Conservation (phyloP, 2,329 filamentous ascomycete genomes). For the Ceratocystis cubensis region DNA sequence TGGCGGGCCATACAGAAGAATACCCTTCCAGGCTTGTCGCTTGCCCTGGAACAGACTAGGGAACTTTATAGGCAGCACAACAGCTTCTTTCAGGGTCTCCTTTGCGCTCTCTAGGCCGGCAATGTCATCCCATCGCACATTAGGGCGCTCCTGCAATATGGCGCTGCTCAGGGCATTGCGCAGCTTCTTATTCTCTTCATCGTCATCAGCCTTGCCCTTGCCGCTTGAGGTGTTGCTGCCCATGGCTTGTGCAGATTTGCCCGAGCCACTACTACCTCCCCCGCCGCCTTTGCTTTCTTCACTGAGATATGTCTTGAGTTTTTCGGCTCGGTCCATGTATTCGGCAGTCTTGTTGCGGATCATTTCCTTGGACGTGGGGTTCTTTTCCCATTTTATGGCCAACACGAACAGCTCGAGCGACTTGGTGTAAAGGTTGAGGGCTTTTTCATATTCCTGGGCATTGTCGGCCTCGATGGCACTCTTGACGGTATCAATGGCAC, state of each 20-base stretch:
- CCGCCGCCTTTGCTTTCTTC: constrained; percentile 38
- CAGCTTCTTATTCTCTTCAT: constrained; percentile 92
- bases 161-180: constrained; percentile 80
- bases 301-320: constrained; percentile 81
- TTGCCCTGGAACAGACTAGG: constrained; percentile 93
- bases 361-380: constrained; percentile 91
- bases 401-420: constrained; percentile 97
- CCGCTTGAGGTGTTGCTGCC: constrained; percentile 59
- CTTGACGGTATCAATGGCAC: constrained; percentile 92
- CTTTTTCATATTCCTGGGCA: constrained; percentile 90
- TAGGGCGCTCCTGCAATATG: constrained; percentile 88
- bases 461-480: constrained; percentile 96
- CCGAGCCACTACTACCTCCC: constrained; percentile 30
- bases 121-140: constrained; percentile 96
- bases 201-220: constrained; percentile 50
- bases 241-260: constrained; percentile 42
- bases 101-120: constrained; percentile 89
- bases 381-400: constrained; percentile 99
- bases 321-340: constrained; percentile 98
- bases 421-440: constrained; percentile 91
- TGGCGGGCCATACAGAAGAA: constrained; percentile 86
- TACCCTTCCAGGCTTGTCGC: constrained; percentile 95
- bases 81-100: constrained; percentile 93
- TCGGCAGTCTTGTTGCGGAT: constrained; percentile 89
- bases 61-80: constrained; percentile 96